Base-by-base conservation (phyloP, 1,284 basidiomycete genomes). In the Puccinia triticina region DNA sequence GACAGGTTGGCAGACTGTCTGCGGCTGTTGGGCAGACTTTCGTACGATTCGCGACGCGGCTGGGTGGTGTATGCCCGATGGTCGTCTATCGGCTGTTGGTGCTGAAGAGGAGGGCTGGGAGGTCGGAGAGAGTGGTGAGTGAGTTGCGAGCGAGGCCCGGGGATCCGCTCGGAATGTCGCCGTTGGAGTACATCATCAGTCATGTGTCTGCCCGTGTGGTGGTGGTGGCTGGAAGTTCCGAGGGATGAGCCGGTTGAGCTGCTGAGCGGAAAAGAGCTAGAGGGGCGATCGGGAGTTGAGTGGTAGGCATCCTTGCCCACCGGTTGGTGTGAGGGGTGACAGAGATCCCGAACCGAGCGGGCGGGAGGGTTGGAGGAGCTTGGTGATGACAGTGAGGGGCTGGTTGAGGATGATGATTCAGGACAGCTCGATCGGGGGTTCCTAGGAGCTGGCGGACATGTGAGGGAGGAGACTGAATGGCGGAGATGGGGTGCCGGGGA, bases 121-220 rank as follows among this genome's bases (percentile, higher is more conserved):
- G 32, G 7, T 11, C 2, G 29, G 26, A 21, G n/a, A 21, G 48
- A 29, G 55, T 55, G 48, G 18, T 53, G 53, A 37, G 11, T 48
- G 5, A 50, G 48, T 32, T 48, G 23, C 14, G 72, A 53, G 23
- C 72, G 48, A 50, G 43, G 48, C 37, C 72, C 46, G 32, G 53
- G 5, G 2, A 55, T 32, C 10, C 73, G 46, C 7, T 75, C 73
- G 2, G 73, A 75, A 37, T 75, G 73, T 16, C 73, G 26, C 4
- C 32, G 48, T 75, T 75, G 73, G 32, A 57, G 50, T 23, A n/a
- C 3, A n/a, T 75, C 29, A 43, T 75, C 53, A 21, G 43, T 26
- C 1, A 32, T 4, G 69, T 29, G 29, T 46, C 26, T 26, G 11
- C 48, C 23, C 26, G 23, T 40, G 29, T 29, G 48, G 37, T 32